Base-by-base conservation (phyloP, 805 yeast genomes). In the Saturnispora sanitii region DNA sequence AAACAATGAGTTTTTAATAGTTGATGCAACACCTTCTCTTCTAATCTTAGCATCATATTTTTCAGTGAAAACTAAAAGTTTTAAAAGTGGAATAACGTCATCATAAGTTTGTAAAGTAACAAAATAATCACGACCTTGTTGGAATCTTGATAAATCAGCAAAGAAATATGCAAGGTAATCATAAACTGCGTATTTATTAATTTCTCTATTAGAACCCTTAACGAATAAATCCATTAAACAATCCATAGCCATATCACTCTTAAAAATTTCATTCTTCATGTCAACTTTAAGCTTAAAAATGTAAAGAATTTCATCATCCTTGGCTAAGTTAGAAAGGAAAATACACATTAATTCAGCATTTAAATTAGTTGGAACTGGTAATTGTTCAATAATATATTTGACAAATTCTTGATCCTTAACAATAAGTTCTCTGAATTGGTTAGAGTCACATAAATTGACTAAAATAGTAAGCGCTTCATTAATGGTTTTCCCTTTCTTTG, bases 11-110 rank as follows among this genome's bases (percentile, higher is more conserved):
- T 90, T 90, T 58, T 92, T 90, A 50, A 92, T 83, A 2, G 96
- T 82, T 4, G 94, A 82, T 1, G 94, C 94, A 29, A 85, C 88
- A 54, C 95, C 96, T 56, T 82, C 88, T 61, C 97, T 73, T 64
- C 97, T 77, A 20, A 76, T 75, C 52, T 75, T 76, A 12, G 84
- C 69, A 54, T 82, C 88, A 49, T 78, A 82, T 53, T 78, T 75
- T 55, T 84, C 88, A 4, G 96, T 82, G 62, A 86, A 87, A 0
- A 78, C 92, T 45, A 84, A 66, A 21, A 87, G 61, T 56, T 85
- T 85, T n/a, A 87, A 76, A 18, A 86, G 61, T 27, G 95, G 95
- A 15, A 82, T 78, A 16, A 83, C 80, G 16, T 61, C 66, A 55
- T 86, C 95, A 54, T 85, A 85, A 4, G 56, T 68, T 62, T 83